These are phyloP conservation scores for Malus hybrid DNA, from an alignment of 331 rosid genomes.

Conservation along the genomic window DNA sequence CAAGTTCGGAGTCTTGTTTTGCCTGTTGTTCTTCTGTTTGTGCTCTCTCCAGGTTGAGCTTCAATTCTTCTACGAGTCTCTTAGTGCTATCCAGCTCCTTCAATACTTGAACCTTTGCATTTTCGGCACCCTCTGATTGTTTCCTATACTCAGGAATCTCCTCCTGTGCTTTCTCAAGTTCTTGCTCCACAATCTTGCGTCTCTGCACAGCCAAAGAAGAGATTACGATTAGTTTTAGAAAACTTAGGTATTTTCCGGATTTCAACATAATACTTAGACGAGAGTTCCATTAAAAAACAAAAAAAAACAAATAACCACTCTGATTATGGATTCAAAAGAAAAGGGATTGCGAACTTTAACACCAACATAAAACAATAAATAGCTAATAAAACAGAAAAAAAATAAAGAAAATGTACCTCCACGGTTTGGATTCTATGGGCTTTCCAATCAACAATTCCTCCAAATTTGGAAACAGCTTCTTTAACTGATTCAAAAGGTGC, in stretches of 20 bases:
- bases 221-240: constrained; percentile 10
- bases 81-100: constrained; percentile 77
- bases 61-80: constrained; percentile 81
- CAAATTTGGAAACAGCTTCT: constrained; percentile 94
- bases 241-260: not conserved
- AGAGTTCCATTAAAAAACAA: not conserved
- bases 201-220: constrained; percentile 47
- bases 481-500: constrained; percentile 94
- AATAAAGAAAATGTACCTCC: constrained; percentile 46
- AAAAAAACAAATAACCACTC: not conserved
- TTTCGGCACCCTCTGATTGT: constrained; percentile 52
- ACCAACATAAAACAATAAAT: not conserved
- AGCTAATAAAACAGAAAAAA: not conserved
- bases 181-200: constrained; percentile 60
- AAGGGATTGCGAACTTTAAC: not conserved
- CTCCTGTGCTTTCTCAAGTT: constrained; percentile 61
- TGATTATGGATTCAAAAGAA: not conserved
- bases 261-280: not conserved
- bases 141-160: constrained; percentile 64
- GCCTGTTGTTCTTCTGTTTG: constrained; percentile 92
- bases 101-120: constrained; percentile 40
- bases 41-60: constrained; percentile 77
- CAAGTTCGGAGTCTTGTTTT: constrained; percentile 93
- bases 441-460: constrained; percentile 99
- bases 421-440: constrained; percentile 86